Base-by-base conservation (phyloP, 805 yeast species). In the Ogataea thermomethanolica region DNA sequence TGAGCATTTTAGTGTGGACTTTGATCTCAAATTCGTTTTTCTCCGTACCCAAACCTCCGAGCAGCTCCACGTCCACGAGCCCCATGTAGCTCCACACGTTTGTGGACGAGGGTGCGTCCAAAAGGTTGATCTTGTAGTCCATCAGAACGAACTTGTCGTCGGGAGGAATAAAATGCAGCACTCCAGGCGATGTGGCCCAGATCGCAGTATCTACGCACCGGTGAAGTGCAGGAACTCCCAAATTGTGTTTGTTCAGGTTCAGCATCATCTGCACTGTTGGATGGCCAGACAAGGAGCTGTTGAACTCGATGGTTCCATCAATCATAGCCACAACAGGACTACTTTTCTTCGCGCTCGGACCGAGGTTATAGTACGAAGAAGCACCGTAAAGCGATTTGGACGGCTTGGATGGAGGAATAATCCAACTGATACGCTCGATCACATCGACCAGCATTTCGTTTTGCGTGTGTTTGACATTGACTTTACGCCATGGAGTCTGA, bases 371-470 rank as follows among this genome's bases (percentile, higher is more conserved):
- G 30, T 60, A 67, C 15, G 63, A 57, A 1, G 61, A 48, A 33
- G 54, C 17, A 22, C 44, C 39, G 22, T 34, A 21, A 29, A 31
- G 6, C 14, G 20, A 29, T 26, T 43, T 29, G 8, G 36, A 17
- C 2, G 36, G 5, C 25, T 34, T 41, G 6, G 40, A 33, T 43
- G 75, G 62, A 17, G 70, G 66, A 15, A 80, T 59, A 0, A 83
- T 70, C 26, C 82, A 73, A 46, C 73, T 73, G 15, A 85, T 59
- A 1, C 71, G 66, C 59, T 91, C 99, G 2, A 71, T 69, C 5
- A 93, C 58, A 61, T 93, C 98, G 7, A 91, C 83, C 58, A 81
- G 88, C 61, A 91, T 70, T 61, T 91, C 98, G 60, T 91, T 88
- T 49, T 80, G 80, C 3, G 86, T 73, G 58, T 86, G 79, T 49